Percentiles rank a stretch among this genome's conserved stretches.
These are phyloP conservation scores for Aureobasidium zeae DNA, from an alignment of 2,329 filamentous ascomycete genomes.

Conservation along the genomic window DNA sequence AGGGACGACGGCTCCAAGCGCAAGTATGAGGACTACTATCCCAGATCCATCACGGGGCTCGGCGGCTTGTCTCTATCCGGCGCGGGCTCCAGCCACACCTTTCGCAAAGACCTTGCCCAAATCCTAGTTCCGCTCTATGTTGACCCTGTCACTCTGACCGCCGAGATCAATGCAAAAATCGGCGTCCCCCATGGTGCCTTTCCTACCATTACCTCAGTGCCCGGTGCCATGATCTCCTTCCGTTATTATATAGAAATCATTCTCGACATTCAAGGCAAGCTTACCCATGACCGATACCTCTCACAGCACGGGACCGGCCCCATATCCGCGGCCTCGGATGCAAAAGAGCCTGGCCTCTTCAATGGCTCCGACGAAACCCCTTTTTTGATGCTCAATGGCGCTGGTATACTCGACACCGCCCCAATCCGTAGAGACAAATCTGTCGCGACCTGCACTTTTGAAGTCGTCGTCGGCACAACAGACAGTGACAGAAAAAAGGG, in stretches of 20 bases:
- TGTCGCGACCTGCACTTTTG: slow-evolving; percentile 78
- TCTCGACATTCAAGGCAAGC: slow-evolving; percentile 79
- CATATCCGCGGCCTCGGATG: not conserved
- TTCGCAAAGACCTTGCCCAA: slow-evolving; percentile 88
- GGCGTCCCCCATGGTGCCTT: slow-evolving; percentile 85
- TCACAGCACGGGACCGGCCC: slow-evolving; percentile 11
- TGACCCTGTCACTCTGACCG: slow-evolving; percentile 66
- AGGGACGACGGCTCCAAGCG: slow-evolving; percentile 57
- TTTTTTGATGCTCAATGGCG: slow-evolving; percentile 18
- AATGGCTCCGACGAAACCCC: slow-evolving; percentile 15
- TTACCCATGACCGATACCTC: slow-evolving; percentile 55
- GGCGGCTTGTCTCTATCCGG: slow-evolving; percentile 80
- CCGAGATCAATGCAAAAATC: slow-evolving; percentile 72
- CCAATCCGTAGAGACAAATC: slow-evolving; percentile 79
- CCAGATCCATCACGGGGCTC: slow-evolving; percentile 76
- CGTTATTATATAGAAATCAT: slow-evolving; percentile 90
- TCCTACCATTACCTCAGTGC: slow-evolving; percentile 81
- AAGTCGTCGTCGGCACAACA: slow-evolving; percentile 75
- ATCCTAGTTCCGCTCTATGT: slow-evolving; percentile 81
- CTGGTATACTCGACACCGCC: slow-evolving; percentile 78
- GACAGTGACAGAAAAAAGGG: slow-evolving; percentile 57
- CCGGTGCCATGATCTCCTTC: slow-evolving; percentile 90
- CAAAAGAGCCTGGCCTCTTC: slow-evolving; percentile 8
- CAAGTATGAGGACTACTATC: slow-evolving; percentile 76
- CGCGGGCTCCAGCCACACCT: slow-evolving; percentile 79